phyloP scores from a whole-genome alignment of 2,329 filamentous ascomycete genomes.

The Pseudogymnoascus sp. region DNA sequence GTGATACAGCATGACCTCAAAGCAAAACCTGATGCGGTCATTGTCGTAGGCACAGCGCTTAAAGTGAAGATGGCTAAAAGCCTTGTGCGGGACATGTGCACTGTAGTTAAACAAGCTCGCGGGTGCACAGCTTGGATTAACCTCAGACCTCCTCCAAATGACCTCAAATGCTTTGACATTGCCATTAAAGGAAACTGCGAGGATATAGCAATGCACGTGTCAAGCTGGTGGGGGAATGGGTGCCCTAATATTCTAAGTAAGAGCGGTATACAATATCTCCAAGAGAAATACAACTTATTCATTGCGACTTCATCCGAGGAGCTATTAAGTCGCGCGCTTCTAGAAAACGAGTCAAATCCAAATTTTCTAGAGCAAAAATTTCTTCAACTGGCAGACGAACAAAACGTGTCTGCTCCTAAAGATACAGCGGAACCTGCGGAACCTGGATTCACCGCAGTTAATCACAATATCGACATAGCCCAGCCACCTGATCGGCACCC shows the following conservation, averaged over 20 bases:
- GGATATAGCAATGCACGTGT: conserved; percentile 53
- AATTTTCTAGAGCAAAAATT: too few species aligned
- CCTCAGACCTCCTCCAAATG: conserved; percentile 68
- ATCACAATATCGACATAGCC: too few species aligned
- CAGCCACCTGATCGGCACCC: too few species aligned
- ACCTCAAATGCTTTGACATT: conserved; percentile 78
- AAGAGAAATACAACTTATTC: conserved; percentile 7
- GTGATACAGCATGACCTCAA: conserved; percentile 77
- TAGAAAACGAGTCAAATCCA: too few species aligned
- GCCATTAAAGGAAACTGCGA: conserved; percentile 83
- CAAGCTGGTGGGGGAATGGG: conserved; percentile 13
- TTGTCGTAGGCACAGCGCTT: conserved; percentile 87
- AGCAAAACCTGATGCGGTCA: conserved; percentile 73
- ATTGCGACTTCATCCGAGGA: conserved; percentile 12
- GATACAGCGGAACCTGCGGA: too few species aligned
- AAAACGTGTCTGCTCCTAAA: too few species aligned
- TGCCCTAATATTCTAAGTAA: conserved; percentile 14
- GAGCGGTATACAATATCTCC: conserved; percentile 14
- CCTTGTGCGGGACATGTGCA: conserved; percentile 81
- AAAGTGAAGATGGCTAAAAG: conserved; percentile 84
- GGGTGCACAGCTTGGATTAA: conserved; percentile 90
- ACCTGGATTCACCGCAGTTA: too few species aligned
- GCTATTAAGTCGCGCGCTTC: background rate
- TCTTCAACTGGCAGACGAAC: too few species aligned
- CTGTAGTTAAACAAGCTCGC: conserved; percentile 67